These are phyloP conservation scores for Pneumocystis murina DNA, from an alignment of 1,139 yeast genomes.

Conservation along the genomic window DNA sequence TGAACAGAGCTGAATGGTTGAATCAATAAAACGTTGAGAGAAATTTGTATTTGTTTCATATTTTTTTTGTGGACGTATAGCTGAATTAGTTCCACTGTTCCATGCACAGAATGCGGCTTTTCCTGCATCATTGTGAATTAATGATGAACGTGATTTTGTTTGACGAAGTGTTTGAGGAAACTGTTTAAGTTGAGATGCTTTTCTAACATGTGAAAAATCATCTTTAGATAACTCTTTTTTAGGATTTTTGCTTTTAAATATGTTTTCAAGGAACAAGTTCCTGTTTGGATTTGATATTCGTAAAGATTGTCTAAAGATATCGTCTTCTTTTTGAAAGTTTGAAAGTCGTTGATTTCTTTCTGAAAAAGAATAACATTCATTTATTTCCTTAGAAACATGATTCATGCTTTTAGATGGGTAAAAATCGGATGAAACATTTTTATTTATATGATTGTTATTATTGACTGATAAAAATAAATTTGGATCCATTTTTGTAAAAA, in stretches of 20 bases:
- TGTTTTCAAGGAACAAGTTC: not conserved
- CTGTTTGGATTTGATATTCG: not conserved
- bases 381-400: not conserved
- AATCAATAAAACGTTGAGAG: not conserved
- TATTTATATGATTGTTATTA: not conserved
- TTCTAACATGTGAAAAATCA: not conserved
- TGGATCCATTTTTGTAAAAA: not conserved
- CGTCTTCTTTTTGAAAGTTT: not conserved
- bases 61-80: not conserved
- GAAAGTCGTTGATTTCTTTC: not conserved
- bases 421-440: not conserved
- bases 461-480: not conserved
- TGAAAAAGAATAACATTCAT: not conserved
- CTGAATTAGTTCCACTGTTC: not conserved
- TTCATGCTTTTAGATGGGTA: not conserved
- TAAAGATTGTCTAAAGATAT: not conserved
- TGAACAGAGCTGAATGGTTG: not conserved
- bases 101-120: not conserved
- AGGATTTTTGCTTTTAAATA: not conserved
- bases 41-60: not conserved
- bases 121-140: not conserved
- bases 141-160: not conserved
- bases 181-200: not conserved
- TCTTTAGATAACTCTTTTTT: not conserved
- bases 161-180: not conserved